Conservation (phyloP, 805 yeast species). For the Ogataea henricii region DNA sequence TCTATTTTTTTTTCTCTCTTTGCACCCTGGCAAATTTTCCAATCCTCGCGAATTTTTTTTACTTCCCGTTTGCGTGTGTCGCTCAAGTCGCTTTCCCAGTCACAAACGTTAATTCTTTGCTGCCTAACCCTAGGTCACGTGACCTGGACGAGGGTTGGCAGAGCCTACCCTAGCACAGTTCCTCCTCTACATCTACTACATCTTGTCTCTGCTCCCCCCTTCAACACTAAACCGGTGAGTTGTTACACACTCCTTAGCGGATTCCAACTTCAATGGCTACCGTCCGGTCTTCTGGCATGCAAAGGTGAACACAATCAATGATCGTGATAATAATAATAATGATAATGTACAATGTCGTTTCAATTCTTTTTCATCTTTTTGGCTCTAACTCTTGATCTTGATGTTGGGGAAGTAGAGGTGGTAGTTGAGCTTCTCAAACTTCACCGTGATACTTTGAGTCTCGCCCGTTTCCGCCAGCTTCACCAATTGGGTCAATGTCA, state of each 20-base stretch:
- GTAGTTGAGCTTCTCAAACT: slow-evolving; percentile 36
- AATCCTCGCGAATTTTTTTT: background rate
- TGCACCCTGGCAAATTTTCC: slow-evolving; percentile 6
- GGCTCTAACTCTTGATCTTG: slow-evolving; percentile 20
- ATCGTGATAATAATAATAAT: no score
- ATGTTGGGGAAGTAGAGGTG: slow-evolving; percentile 52
- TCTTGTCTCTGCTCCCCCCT: no score
- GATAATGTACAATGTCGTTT: no score
- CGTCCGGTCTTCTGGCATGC: slow-evolving; percentile 49
- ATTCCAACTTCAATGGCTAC: slow-evolving; percentile 55
- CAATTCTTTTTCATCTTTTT: no score
- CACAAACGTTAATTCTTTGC: no score
- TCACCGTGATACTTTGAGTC: slow-evolving; percentile 19
- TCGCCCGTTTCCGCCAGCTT: slow-evolving; percentile 16
- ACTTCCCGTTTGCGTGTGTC: background rate
- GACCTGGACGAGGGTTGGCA: slow-evolving; percentile 11
- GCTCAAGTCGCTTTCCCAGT: background rate
- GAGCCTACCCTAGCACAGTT: background rate
- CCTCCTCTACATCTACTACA: no score
- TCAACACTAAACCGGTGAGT: slow-evolving; percentile 52
- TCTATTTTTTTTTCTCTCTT: background rate
- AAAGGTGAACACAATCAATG: background rate
- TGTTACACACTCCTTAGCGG: slow-evolving; percentile 56
- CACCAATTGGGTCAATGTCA: slow-evolving; percentile 21
- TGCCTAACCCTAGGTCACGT: slow-evolving; percentile 13